phyloP scores from a whole-genome alignment of 2,329 filamentous ascomycete genomes.

The Pestalotiopsis sp. region DNA sequence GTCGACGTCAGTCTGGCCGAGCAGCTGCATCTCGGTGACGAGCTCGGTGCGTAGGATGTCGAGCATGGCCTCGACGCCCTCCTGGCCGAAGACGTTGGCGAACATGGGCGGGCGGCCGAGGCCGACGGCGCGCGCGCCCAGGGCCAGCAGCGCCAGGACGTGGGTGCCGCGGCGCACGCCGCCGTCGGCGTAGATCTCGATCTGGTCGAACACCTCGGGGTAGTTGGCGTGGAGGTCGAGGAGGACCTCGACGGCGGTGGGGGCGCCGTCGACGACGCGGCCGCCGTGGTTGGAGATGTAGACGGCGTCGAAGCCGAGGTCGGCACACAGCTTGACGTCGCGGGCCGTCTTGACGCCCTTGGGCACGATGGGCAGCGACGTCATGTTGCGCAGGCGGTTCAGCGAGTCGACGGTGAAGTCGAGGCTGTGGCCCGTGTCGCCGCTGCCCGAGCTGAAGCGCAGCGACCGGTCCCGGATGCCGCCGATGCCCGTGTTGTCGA shows the following conservation, averaged over 20 bases:
- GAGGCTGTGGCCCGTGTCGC: conserved; percentile 4
- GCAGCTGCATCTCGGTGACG: conserved; percentile 14
- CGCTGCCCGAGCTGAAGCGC: conserved; percentile 13
- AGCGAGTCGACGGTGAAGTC: neutral
- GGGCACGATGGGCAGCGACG: conserved; percentile 30
- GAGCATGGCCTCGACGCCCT: conserved; percentile 44
- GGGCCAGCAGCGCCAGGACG: conserved; percentile 34
- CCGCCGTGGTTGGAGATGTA: conserved; percentile 39
- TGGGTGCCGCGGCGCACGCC: conserved; percentile 37
- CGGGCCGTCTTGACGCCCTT: conserved; percentile 37
- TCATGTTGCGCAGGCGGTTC: conserved; percentile 16
- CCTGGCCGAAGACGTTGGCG: conserved; percentile 49
- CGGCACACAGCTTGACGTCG: conserved; percentile 30
- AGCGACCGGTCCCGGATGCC: conserved; percentile 16
- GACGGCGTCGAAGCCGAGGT: conserved; percentile 31
- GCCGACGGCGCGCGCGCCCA: conserved; percentile 37
- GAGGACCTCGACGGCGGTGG: conserved; percentile 31
- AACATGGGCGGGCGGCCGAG: conserved; percentile 51
- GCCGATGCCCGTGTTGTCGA: conserved; percentile 18
- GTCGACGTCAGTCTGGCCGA: conserved; percentile 14
- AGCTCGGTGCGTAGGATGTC: conserved; percentile 48
- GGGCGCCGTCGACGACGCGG: conserved; percentile 33
- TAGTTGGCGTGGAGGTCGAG: conserved; percentile 30
- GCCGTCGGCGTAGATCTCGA: conserved; percentile 36
- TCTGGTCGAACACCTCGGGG: conserved; percentile 31